Percentiles rank a stretch among this genome's conserved stretches.
These are phyloP conservation scores for Phytophthora colocasiae DNA, from an alignment of 352 stramenopile genomes.

Conservation along the genomic window DNA sequence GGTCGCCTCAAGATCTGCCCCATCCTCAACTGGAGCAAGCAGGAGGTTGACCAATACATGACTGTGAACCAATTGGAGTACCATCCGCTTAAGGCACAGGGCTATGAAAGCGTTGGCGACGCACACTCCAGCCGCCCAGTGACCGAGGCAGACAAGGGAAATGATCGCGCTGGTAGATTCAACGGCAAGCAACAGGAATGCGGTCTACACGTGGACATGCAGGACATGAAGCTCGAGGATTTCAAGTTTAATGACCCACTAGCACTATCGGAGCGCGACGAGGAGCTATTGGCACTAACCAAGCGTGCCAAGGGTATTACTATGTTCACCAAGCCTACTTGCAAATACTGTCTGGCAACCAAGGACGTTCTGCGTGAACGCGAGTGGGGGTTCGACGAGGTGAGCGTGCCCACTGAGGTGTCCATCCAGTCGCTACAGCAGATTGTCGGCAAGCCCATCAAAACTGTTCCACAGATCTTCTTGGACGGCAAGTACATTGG, in stretches of 20 bases:
- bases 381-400: conserved; percentile 73
- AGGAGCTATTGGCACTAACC: conserved; percentile 46
- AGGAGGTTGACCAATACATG: conserved; percentile 84
- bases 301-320: conserved; percentile 63
- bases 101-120: conserved; percentile 86
- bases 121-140: conserved; percentile 87
- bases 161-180: conserved; percentile 83
- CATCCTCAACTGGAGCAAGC: conserved; percentile 84
- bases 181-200: conserved; percentile 85
- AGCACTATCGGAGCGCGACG: conserved; percentile 51
- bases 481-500: conserved; percentile 81
- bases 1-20: conserved; percentile 87
- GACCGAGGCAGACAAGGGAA: conserved; percentile 59
- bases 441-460: conserved; percentile 65
- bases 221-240: conserved; percentile 65
- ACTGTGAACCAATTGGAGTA: conserved; percentile 67
- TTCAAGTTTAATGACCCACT: conserved; percentile 57
- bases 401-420: conserved; percentile 61
- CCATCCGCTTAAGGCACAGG: conserved; percentile 85
- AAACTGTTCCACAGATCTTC: conserved; percentile 85
- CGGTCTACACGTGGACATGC: conserved; percentile 81
- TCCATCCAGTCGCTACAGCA: conserved; percentile 64
- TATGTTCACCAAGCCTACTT: conserved; percentile 79
- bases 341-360: conserved; percentile 73
- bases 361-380: conserved; percentile 67